Evolutionary conservation across 768 basidiomycete genomes (phyloP), one percentile per base, ranked within the genome.

Genomic region (Austroboletus eburneus): DNA sequence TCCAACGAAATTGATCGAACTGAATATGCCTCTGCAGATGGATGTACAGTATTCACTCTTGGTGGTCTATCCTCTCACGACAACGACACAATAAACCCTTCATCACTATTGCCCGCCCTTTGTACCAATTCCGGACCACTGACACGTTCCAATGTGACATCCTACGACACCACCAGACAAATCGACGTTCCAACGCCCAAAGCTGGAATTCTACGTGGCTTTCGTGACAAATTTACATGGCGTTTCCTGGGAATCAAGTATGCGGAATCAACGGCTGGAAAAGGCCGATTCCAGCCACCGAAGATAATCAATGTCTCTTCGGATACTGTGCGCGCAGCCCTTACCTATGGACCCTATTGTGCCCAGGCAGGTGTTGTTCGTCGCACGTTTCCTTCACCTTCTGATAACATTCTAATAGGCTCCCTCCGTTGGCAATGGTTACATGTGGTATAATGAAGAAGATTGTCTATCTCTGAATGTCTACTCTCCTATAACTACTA

Each of bases 61-160:
- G 45, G 25, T 3, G 10, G 25, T 10, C 10, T 10, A 27, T 27
- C 25, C 25, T 27, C n/a, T n/a, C n/a, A n/a, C n/a, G n/a, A 27
- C 25, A 27, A 27, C 25, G 12, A 35, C 25, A 38, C 9, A 17
- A 34, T 14, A 2, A 33, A 45, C 27, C 39, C 30, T 13, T 35
- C 34, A 14, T 21, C 29, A 7, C 32, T 22, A 9, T 48, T 56
- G 9, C 49, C 51, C 3, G 47, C 43, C 2, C 51, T 61, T 10
- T 59, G 54, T 36, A 51, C 50, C 16, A 60, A 63, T 20, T 54
- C 61, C 14, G 54, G 49, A 21, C 54, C 49, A 0, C 30, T 62
- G 29, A 50, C 51, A n/a, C 54, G 49, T 39, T 55, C 54, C 14
- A 58, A 61, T 17, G 46, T 51, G 29, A 48, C 53, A 4, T 40